Evolutionary conservation across 768 basidiomycete species (phyloP).

Genomic region (Xerocomellus dryophilus): DNA sequence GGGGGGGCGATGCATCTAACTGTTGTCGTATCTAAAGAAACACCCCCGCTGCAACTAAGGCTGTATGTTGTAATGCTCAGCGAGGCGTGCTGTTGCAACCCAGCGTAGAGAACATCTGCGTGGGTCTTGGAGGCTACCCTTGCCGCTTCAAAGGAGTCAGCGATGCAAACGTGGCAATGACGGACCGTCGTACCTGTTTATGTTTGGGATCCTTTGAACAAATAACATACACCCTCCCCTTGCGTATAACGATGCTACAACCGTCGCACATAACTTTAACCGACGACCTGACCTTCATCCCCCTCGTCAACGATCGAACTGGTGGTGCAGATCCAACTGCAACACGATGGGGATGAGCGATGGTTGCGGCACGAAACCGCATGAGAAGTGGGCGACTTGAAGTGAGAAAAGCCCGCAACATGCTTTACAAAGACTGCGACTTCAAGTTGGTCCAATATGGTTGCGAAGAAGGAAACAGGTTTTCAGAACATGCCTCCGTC

Average conservation of each 20-base stretch:
- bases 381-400: constrained; percentile 60
- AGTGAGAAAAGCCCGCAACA: constrained; percentile 61
- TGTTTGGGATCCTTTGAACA: constrained; percentile 96
- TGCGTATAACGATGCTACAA: constrained; percentile 82
- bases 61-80: background rate
- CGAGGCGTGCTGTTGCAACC: background rate
- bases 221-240: constrained; percentile 88
- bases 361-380: constrained; percentile 45
- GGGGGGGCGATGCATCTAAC: background rate
- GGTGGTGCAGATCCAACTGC: constrained; percentile 24
- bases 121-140: constrained; percentile 40
- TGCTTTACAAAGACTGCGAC: constrained; percentile 33
- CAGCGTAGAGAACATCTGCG: background rate
- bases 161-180: background rate
- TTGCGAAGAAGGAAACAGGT: background rate
- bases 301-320: constrained; percentile 49
- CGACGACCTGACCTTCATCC: constrained; percentile 95
- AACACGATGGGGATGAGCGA: constrained; percentile 32
- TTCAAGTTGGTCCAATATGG: background rate
- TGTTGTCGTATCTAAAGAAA: constrained; percentile 1
- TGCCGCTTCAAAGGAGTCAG: constrained; percentile 50
- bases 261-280: constrained; percentile 95
- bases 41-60: background rate
- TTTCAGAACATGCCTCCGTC: background rate
- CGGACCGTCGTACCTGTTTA: constrained; percentile 69